phyloP scores from a whole-genome alignment of 768 basidiomycete species.

The Macrocybe gigantea region DNA sequence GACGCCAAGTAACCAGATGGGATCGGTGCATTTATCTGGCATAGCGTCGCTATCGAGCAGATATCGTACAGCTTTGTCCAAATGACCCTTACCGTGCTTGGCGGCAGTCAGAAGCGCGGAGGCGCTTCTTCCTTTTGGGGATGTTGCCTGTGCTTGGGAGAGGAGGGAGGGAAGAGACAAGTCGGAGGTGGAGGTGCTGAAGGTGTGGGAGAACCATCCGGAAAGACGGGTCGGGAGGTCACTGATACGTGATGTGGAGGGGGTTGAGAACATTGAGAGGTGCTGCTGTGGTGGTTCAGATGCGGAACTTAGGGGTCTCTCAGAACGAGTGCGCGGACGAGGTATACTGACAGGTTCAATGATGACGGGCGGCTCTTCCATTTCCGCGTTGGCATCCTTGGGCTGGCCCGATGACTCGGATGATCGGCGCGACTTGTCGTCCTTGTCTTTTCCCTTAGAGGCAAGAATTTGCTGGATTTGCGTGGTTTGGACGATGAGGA shows the following conservation, averaged over 20 bases:
- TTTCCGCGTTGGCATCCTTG: conserved; percentile 1
- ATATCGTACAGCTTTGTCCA: conserved; percentile 84
- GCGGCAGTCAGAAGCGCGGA: conserved; percentile 59
- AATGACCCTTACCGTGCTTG: conserved; percentile 67
- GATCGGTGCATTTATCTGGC: conserved; percentile 75
- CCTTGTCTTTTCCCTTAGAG: conserved; percentile 26
- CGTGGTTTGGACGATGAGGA: conserved; percentile 13
- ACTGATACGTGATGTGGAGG: conserved; percentile 45
- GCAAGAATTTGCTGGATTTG: conserved; percentile 30
- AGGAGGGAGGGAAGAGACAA: conserved; percentile 61
- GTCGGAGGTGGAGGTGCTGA: conserved; percentile 67
- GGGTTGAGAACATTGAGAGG: conserved; percentile 36
- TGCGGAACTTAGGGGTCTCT: conserved; percentile 45
- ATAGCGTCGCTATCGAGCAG: conserved; percentile 87
- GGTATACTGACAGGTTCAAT: conserved; percentile 56
- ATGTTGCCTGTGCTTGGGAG: conserved; percentile 16
- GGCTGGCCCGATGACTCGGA: conserved; percentile 1
- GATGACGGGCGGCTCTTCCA: conserved; percentile 58
- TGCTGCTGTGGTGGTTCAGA: conserved; percentile 21
- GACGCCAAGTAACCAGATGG: conserved; percentile 54
- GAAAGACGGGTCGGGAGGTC: conserved; percentile 74
- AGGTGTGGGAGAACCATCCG: conserved; percentile 78
- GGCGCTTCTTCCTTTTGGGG: conserved; percentile 22
- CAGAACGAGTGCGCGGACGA: conserved; percentile 48
- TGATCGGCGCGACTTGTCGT: conserved; percentile 16